Evolutionary conservation across 129 eudicot species (phyloP).

Genomic region (Scalesia atractyloides): DNA sequence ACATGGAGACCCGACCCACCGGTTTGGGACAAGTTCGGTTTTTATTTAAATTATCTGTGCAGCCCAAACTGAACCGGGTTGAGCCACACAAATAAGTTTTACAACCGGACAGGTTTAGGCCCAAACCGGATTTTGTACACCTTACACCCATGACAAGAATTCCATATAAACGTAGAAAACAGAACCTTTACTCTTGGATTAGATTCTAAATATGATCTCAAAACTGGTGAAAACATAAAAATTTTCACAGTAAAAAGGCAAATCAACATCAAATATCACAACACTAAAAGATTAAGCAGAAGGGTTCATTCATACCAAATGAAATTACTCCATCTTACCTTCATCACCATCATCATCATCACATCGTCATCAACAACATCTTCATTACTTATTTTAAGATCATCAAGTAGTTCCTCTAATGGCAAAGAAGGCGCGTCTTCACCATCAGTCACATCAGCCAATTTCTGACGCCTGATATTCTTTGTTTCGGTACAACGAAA

Average conservation of each 20-base stretch:
- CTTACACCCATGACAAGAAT: too few species aligned
- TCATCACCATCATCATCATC: not conserved
- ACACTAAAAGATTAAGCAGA: not conserved
- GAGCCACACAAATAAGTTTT: too few species aligned
- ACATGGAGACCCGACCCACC: too few species aligned
- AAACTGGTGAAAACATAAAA: not conserved
- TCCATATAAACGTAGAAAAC: too few species aligned
- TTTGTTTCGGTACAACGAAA: not conserved
- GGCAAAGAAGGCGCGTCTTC: constrained; percentile 14
- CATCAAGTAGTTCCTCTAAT: constrained; percentile 11
- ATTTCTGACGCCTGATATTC: not conserved
- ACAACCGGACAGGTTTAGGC: too few species aligned
- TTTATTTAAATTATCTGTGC: too few species aligned
- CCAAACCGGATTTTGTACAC: too few species aligned
- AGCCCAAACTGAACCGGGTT: too few species aligned
- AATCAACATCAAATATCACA: not conserved
- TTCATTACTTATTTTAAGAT: not conserved
- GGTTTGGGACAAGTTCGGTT: too few species aligned
- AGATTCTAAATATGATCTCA: not conserved
- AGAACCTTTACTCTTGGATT: not conserved
- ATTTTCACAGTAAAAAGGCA: not conserved
- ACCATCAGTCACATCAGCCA: constrained; percentile 1
- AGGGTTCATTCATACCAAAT: not conserved
- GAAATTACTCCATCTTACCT: constrained; percentile 6
- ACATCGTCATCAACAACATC: not conserved